These are phyloP conservation scores for Eleusine indica DNA, from an alignment of 176 grass and related monocot genomes.

Conservation along the genomic window DNA sequence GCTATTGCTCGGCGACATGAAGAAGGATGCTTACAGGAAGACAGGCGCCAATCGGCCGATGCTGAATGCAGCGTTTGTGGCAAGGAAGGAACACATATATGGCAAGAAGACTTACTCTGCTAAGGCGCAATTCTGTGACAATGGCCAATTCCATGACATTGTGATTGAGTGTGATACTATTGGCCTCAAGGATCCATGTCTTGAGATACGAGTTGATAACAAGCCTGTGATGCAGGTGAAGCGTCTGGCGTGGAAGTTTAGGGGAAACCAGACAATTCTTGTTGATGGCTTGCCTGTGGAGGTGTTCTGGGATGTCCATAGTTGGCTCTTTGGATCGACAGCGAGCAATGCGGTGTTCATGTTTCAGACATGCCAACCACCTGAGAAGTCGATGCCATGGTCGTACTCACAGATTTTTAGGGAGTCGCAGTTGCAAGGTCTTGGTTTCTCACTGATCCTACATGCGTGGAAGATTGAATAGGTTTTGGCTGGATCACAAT, in stretches of 20 bases:
- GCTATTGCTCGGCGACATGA: constrained; percentile 69
- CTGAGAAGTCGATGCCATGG: constrained; percentile 64
- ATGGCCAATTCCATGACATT: constrained; percentile 63
- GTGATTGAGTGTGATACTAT: constrained; percentile 55
- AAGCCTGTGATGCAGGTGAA: constrained; percentile 74
- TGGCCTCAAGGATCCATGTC: constrained; percentile 60
- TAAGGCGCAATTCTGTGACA: constrained; percentile 67
- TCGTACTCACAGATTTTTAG: constrained; percentile 55
- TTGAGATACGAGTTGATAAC: constrained; percentile 69
- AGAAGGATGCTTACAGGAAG: constrained; percentile 68
- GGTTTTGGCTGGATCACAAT: constrained; percentile 44
- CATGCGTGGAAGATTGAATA: constrained; percentile 75
- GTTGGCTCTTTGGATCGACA: constrained; percentile 62
- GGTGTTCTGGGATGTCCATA: constrained; percentile 80
- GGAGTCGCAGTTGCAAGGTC: constrained; percentile 55
- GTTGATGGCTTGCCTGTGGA: constrained; percentile 70
- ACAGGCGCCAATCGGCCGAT: constrained; percentile 43
- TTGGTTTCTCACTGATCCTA: constrained; percentile 66
- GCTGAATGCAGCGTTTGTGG: constrained; percentile 56
- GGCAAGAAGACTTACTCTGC: constrained; percentile 69
- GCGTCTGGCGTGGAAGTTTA: constrained; percentile 66
- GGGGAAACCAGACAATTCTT: constrained; percentile 76
- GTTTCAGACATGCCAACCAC: constrained; percentile 64
- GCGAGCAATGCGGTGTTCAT: constrained; percentile 65
- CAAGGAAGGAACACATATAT: constrained; percentile 67